phyloP scores from a whole-genome alignment of 306 rosid genomes.

The Cercis canadensis region DNA sequence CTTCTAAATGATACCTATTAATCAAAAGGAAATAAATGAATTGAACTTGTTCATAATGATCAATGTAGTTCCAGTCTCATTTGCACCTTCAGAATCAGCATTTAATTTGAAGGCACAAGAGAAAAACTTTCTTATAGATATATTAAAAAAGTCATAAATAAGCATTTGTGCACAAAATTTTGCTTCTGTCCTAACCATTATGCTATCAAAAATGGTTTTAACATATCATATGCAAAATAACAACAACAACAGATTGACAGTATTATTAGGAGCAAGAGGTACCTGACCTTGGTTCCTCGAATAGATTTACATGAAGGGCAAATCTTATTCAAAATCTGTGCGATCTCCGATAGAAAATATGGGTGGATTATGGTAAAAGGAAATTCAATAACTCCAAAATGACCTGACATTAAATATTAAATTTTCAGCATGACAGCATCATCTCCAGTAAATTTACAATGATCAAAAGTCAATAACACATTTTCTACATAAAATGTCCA shows the following conservation, averaged over 20 bases:
- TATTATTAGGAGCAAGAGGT: constrained; percentile 36
- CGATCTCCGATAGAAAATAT: constrained; percentile 77
- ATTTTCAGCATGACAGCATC: constrained; percentile 32
- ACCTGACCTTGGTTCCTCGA: constrained; percentile 77
- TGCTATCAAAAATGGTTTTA: not conserved
- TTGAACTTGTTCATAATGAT: no score
- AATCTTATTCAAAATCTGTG: constrained; percentile 76
- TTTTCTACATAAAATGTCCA: constrained; percentile 32
- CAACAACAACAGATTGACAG: not conserved
- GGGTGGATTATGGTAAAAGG: constrained; percentile 75
- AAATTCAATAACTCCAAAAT: constrained; percentile 80
- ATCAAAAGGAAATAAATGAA: no score
- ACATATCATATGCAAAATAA: constrained; percentile 13
- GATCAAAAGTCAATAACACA: constrained; percentile 31
- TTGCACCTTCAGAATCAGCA: no score
- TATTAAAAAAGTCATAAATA: not conserved
- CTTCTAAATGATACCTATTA: no score
- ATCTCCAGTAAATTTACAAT: constrained; percentile 19
- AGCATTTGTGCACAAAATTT: not conserved
- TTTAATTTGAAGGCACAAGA: not conserved
- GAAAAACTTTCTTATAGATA: constrained; percentile 1
- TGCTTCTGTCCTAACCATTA: no score
- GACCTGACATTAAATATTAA: constrained; percentile 67
- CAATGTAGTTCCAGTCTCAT: no score
- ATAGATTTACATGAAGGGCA: constrained; percentile 85